Percentiles rank a stretch among this genome's conserved stretches.
Evolutionary conservation across 805 yeast species (phyloP).

Genomic region (Ogataea naganishii): DNA sequence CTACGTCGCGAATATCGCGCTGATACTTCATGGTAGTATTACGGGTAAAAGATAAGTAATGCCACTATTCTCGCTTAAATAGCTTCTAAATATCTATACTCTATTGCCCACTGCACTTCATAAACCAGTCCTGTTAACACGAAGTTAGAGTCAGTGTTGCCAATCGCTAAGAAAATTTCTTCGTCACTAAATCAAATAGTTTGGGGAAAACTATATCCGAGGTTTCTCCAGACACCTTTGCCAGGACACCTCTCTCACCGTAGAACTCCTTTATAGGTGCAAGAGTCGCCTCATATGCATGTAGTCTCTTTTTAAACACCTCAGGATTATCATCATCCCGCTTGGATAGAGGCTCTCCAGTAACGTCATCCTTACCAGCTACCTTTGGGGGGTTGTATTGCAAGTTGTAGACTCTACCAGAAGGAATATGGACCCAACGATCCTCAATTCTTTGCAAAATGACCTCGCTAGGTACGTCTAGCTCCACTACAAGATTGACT

Average conservation of each 20-base stretch:
- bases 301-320: constrained; percentile 60
- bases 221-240: constrained; percentile 62
- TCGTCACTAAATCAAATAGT: constrained; percentile 32
- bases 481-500: constrained; percentile 73
- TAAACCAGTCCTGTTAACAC: too few species aligned
- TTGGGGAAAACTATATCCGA: constrained; percentile 81
- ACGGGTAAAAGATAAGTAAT: too few species aligned
- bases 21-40: too few species aligned
- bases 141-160: too few species aligned
- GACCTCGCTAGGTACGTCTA: constrained; percentile 79
- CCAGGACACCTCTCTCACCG: constrained; percentile 35
- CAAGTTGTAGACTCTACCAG: constrained; percentile 81
- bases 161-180: constrained; percentile 23
- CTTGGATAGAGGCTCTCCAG: constrained; percentile 79
- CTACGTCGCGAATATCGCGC: too few species aligned
- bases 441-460: constrained; percentile 77
- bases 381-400: constrained; percentile 85
- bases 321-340: constrained; percentile 78
- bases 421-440: constrained; percentile 74
- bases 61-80: too few species aligned
- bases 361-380: constrained; percentile 75
- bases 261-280: constrained; percentile 64
- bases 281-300: constrained; percentile 48
- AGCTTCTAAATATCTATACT: too few species aligned
- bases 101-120: too few species aligned